Evolutionary conservation across 352 stramenopile genomes (phyloP), one percentile per base, ranked within the genome.

Genomic region (Globisporangium sylvaticum): DNA sequence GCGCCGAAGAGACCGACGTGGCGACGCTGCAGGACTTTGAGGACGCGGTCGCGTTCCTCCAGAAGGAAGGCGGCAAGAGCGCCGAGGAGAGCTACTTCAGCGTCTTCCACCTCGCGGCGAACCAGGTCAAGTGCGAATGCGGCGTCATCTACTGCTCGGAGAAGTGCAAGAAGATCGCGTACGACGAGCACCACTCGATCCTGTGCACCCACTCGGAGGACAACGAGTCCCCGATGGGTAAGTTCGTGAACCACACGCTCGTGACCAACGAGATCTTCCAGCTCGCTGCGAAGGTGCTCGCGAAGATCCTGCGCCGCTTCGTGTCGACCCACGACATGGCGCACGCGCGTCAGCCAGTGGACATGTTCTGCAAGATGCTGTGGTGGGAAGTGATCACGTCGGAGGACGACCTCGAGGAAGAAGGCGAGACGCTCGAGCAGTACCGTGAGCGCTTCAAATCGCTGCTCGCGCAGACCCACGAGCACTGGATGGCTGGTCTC

Each of bases 241-340:
- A 86, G 18, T 93, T 91, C 52, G 76, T 96, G 29, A 81, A 88
- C 70, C 79, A 95, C 72, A 88, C 84, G 34, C 69, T 87, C 39
- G 79, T 89, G 61, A 97, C 90, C 9, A 98, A 98, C 72, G 93
- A 98, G 74, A 98, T 98, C 65, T 97, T 98, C 74, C 80, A 97
- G 60, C 76, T 97, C 12, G 90, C 92, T 12, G 90, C 81, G 57
- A 94, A 97, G 65, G 88, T 98, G 22, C 71, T 98, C 34, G 80
- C 85, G 37, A 83, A 81, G 37, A 75, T 94, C 15, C n/a, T 96
- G 42, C 61, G 82, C 65, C 72, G 78, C 22, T 94, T 82, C 37
- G 70, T 94, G 20, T 59, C 70, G 55, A 83, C 74, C 39, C 81
- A 86, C 55, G 80, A 91, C 60, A 68, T 92, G 59, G 70, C 67